Evolutionary conservation across 805 yeast genomes (phyloP), one percentile per base, ranked within the genome.

Genomic region (Cyberlindnera euphorbiae): DNA sequence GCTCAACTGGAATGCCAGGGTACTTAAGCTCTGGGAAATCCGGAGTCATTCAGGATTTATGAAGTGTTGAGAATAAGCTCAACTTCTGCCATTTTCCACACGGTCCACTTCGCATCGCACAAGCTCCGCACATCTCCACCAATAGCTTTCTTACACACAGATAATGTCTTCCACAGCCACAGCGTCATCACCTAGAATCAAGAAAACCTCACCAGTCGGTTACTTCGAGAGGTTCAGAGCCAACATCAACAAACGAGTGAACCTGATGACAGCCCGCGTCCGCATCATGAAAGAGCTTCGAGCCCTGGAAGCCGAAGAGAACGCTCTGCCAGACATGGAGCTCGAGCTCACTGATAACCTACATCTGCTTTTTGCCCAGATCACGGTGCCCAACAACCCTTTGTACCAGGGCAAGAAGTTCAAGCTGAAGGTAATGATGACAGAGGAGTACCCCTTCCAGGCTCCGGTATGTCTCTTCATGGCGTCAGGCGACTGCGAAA

Each of bases 401-500:
- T 34, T 72, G 5, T 72, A 72, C 39, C 27, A 30, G 11, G 60
- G 49, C 10, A 55, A 65, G 14, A 46, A 33, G 7, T 77, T 64
- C 47, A 56, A 71, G 22, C 52, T 79, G 23, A 59, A 67, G 30
- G 60, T 77, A 13, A 58, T 55, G 28, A 59, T 75, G 15, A 57
- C 67, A 3, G 47, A 57, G 1, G 62, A 61, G 0, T 79, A 79
- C 42, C 86, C 86, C 0, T 75, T 78, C 26, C 68, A 63, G 17
- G 66, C 77, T 3, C 86, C 86, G 0, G 69, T 67, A 37, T 81
- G 75, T 2, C 63, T 69, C 41, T 79, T 79, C 50, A 50, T 73
- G n/a, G 46, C 37, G 3, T 41, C 52, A 2, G 28, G 15, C 2
- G 42, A 39, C 2, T 32, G 33, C 2, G 38, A 27, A 12, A 69